Evolutionary conservation across 2,329 filamentous ascomycete genomes (phyloP), one percentile per base, ranked within the genome.

Genomic region (Venturiaceae sp.): DNA sequence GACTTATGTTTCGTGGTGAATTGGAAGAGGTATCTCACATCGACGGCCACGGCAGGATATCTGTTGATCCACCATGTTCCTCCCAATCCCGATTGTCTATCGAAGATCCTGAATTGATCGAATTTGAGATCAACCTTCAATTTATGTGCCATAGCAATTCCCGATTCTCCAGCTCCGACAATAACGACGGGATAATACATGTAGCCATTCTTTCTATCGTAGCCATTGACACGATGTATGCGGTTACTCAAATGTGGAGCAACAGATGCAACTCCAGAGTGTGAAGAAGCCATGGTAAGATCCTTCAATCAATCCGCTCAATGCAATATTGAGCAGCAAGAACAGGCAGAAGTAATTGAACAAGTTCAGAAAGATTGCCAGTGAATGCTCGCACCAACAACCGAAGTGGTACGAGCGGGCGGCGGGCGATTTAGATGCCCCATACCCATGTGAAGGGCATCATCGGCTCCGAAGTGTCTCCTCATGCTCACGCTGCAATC

Each of bases 51-150:
- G 80, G 9, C 81, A 19, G 71, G 83, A 67, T 87, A 87, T 33
- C 76, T 73, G 66, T 86, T 87, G 47, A 78, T 77, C 68, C 77
- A 78, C 84, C 84, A 87, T 1, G 83, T 86, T 7, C 84, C 84
- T 33, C 84, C 84, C 46, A 85, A 74, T 3, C 77, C 77, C 3
- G 74, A 70, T 61, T 82, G 74, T 13, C 80, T 74, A 26, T 87
- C 84, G 60, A 85, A 86, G 65, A 87, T 76, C 30, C 74, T 73
- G 63, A 86, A 77, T 60, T 85, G 81, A 61, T 79, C 77, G 57
- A 83, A 82, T 32, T 76, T 77, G 44, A 85, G 76, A 67, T 77
- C 77, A 19, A 80, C 72, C 63, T 83, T 80, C 55, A 87, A 67
- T 26, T 79, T 78, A 44, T 80, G 83, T 7, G 79, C 83, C 65